Evolutionary conservation across 1,284 basidiomycete genomes (phyloP).

Genomic region (Anthracocystis panici-leucophaei): DNA sequence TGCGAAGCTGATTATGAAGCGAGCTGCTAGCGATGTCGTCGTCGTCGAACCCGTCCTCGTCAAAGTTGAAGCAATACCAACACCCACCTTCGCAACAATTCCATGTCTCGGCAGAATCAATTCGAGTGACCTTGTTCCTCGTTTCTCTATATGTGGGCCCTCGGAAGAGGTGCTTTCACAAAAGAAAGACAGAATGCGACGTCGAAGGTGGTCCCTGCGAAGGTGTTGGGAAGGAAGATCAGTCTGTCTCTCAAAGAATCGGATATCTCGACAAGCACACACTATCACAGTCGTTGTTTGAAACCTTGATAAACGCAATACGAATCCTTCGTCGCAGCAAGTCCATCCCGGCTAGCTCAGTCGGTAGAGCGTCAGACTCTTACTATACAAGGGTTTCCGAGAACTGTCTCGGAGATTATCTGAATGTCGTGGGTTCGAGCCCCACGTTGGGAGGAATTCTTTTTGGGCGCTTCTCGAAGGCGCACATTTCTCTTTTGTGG

Average conservation of each 20-base stretch:
- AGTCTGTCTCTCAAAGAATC: no score
- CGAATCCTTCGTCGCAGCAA: not conserved
- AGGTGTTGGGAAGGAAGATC: no score
- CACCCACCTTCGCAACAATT: not conserved
- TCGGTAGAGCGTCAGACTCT: constrained; percentile 70
- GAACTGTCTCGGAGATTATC: constrained; percentile 36
- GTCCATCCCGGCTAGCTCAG: constrained; percentile 69
- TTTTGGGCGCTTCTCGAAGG: constrained; percentile 5
- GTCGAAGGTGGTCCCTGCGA: no score
- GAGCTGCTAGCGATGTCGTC: not conserved
- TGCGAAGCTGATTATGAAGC: not conserved
- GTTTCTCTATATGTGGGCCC: not conserved
- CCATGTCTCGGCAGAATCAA: not conserved
- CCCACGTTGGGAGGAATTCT: constrained; percentile 66
- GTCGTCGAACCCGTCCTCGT: not conserved
- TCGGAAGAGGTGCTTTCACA: not conserved
- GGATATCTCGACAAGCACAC: no score
- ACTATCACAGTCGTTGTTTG: not conserved
- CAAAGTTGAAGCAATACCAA: not conserved
- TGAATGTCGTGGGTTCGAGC: constrained; percentile 69
- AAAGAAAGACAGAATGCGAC: no score
- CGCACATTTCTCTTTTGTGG: not conserved
- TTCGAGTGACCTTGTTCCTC: not conserved
- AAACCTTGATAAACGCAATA: not conserved
- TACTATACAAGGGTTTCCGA: constrained; percentile 50